Evolutionary conservation across 148 eudicot genomes (phyloP).

Genomic region (Fagopyrum homotropicum): DNA sequence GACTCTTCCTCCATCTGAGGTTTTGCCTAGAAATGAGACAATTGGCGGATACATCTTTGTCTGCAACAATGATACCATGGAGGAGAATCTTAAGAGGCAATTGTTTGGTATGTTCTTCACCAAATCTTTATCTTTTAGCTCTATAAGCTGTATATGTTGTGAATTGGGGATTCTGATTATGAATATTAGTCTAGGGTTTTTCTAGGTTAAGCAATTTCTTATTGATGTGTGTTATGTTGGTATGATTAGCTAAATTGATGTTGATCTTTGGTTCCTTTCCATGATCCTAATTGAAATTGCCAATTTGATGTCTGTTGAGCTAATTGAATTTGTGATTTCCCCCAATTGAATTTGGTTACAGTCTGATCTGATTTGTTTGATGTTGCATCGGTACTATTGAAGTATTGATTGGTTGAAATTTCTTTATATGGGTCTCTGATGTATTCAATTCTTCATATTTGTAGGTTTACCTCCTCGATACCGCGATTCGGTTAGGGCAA

Average conservation of each 20-base stretch:
- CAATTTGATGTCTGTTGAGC: neutral
- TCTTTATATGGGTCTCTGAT: neutral
- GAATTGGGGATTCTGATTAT: neutral
- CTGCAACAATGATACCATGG: slow-evolving; percentile 98
- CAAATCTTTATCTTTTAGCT: neutral
- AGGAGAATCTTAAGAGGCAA: slow-evolving; percentile 82
- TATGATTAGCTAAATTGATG: neutral
- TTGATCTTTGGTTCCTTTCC: neutral
- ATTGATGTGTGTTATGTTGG: neutral
- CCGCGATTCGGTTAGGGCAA: slow-evolving; percentile 90
- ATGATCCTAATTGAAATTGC: neutral
- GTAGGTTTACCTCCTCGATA: slow-evolving; percentile 94
- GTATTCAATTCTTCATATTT: neutral
- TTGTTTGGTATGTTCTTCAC: slow-evolving; percentile 59
- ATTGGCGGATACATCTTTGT: slow-evolving; percentile 97
- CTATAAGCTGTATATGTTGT: neutral
- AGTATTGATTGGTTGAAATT: neutral
- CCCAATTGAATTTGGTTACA: neutral
- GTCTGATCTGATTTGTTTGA: neutral
- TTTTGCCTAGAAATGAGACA: slow-evolving; percentile 78
- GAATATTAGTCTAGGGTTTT: neutral
- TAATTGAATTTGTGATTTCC: too few relatives aligned
- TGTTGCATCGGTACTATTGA: neutral
- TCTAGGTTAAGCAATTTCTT: neutral
- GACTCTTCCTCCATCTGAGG: slow-evolving; percentile 81